A percentile compares a stretch with the other conserved stretches of the same genome.
These are phyloP conservation scores for Rhexocercosporidium sp. DNA, from an alignment of 2,329 filamentous ascomycete genomes.

Conservation along the genomic window DNA sequence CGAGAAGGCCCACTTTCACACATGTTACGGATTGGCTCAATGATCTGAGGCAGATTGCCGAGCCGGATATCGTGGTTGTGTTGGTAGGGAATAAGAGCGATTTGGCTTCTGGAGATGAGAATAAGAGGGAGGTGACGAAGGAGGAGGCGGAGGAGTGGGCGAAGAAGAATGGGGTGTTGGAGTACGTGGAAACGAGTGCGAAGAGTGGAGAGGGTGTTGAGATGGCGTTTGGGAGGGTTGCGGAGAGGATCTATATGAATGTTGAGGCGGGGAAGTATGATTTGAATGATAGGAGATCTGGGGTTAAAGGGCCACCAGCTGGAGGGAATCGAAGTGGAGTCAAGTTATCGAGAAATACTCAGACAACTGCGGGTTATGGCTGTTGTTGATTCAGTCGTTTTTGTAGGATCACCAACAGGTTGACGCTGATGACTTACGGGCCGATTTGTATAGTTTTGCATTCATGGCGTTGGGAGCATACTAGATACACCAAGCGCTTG, in stretches of 20 bases:
- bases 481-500: conserved; percentile 34
- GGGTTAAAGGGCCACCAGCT: conserved; percentile 77
- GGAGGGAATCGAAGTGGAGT: conserved; percentile 50
- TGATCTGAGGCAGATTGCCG: conserved; percentile 91
- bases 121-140: conserved; percentile 78
- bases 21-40: conserved; percentile 93
- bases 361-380: conserved; percentile 32
- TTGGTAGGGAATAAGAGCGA: conserved; percentile 96
- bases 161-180: conserved; percentile 79
- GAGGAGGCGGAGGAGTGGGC: conserved; percentile 94
- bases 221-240: conserved; percentile 88
- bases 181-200: conserved; percentile 95
- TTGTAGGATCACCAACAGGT: not conserved
- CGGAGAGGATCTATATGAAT: conserved; percentile 94
- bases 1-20: conserved; percentile 80
- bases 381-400: conserved; percentile 34
- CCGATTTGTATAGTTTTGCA: conserved; percentile 29
- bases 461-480: conserved; percentile 31
- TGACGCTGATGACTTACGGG: not conserved
- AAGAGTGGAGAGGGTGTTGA: conserved; percentile 97
- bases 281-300: conserved; percentile 87
- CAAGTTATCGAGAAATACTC: conserved; percentile 44
- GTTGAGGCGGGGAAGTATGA: conserved; percentile 93
- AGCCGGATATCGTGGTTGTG: conserved; percentile 93
- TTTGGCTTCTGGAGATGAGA: conserved; percentile 62